Percentiles rank a stretch among this genome's conserved stretches.
Evolutionary conservation across 1,139 yeast genomes (phyloP).

Genomic region (Magnusiomyces magnusii): DNA sequence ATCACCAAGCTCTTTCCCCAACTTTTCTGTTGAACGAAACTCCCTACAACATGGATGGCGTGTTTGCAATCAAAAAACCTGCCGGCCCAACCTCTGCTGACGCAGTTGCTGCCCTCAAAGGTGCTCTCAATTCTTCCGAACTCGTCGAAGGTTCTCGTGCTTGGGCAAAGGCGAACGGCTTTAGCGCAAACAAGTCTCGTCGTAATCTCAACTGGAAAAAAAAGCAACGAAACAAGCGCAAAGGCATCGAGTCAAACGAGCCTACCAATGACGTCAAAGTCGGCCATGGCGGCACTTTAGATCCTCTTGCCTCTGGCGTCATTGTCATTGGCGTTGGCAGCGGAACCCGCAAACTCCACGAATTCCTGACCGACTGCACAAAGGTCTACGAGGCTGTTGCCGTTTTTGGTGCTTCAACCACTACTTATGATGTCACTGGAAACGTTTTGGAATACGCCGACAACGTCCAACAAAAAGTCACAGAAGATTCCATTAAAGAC

Average conservation of each 20-base stretch:
- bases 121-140: constrained; percentile 51
- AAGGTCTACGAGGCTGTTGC: constrained; percentile 81
- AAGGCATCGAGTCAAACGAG: constrained; percentile 28
- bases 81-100: constrained; percentile 75
- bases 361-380: constrained; percentile 54
- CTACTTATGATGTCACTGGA: constrained; percentile 93
- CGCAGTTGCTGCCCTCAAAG: constrained; percentile 58
- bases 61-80: constrained; percentile 92
- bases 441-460: constrained; percentile 56
- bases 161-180: constrained; percentile 2
- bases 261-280: constrained; percentile 47
- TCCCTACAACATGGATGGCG: constrained; percentile 40
- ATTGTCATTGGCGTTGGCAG: constrained; percentile 82
- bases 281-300: constrained; percentile 98
- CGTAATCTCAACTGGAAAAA: constrained; percentile 20
- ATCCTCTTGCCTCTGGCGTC: constrained; percentile 92
- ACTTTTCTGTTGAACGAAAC: background rate
- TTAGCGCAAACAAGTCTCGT: background rate
- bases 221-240: constrained; percentile 39
- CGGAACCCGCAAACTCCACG: constrained; percentile 77
- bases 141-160: constrained; percentile 40
- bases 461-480: constrained; percentile 44
- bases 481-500: constrained; percentile 44
- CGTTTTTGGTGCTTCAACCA: constrained; percentile 80
- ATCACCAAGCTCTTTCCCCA: no score